phyloP scores from a whole-genome alignment of 495 filamentous ascomycete species.

The Xylaria castorea region DNA sequence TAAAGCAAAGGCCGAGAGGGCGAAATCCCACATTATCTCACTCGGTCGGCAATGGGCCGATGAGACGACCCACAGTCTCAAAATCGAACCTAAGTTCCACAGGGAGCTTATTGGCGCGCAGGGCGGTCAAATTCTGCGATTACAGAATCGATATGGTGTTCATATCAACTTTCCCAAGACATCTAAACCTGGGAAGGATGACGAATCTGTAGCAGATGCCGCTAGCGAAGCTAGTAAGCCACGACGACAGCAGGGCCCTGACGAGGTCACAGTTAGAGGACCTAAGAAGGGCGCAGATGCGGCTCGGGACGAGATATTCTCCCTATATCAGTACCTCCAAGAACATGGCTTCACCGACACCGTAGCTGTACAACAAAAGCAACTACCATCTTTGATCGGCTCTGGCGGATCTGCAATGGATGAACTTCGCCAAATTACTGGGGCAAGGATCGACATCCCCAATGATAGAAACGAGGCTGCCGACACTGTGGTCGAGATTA shows the following conservation, averaged over 20 bases:
- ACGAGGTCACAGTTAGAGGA: conserved; percentile 91
- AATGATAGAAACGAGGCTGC: conserved; percentile 61
- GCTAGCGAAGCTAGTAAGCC: conserved; percentile 73
- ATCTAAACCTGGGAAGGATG: conserved; percentile 65
- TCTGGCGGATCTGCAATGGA: conserved; percentile 90
- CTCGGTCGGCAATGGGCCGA: conserved; percentile 83
- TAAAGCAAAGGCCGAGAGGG: conserved; percentile 75
- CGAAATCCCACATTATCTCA: conserved; percentile 75
- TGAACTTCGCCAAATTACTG: conserved; percentile 79
- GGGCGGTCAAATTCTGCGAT: conserved; percentile 88
- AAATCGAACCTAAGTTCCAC: conserved; percentile 87
- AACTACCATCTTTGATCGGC: conserved; percentile 88
- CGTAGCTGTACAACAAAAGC: conserved; percentile 84
- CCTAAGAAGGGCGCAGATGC: conserved; percentile 90
- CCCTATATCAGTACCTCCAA: conserved; percentile 81
- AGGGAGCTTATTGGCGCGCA: conserved; percentile 88
- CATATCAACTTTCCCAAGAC: conserved; percentile 92
- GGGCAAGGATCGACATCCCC: conserved; percentile 89
- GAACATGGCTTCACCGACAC: conserved; percentile 81
- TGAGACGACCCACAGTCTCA: conserved; percentile 82
- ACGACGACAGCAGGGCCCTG: conserved; percentile 75
- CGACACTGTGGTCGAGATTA: conserved; percentile 78
- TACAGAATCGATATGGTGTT: conserved; percentile 88
- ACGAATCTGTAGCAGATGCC: conserved; percentile 70
- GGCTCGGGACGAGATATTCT: conserved; percentile 87